Conservation (phyloP, 352 stramenopile species). For the Pythium phragmitis region DNA sequence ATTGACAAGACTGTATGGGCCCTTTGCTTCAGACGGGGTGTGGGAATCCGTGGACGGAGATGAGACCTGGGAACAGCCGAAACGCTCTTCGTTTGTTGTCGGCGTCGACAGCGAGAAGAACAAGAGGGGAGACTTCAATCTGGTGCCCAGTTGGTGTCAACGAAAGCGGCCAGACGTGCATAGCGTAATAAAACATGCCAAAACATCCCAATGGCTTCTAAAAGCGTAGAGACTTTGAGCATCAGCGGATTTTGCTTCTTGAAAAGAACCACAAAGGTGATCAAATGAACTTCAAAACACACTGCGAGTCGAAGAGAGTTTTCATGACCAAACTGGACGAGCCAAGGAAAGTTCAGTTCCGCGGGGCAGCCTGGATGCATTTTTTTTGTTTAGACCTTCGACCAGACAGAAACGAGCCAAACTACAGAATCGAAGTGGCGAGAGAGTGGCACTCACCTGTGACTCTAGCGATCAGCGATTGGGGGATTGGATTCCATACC, state of each 20-base stretch:
- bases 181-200: constrained; percentile 4
- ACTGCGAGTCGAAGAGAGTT: background rate
- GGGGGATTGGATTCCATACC: constrained; percentile 20
- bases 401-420: constrained; percentile 20
- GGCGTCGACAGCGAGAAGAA: constrained; percentile 10
- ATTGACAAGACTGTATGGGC: constrained; percentile 4
- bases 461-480: constrained; percentile 20
- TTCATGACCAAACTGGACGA: no score
- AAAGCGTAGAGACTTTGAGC: background rate
- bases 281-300: background rate
- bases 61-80: constrained; percentile 22
- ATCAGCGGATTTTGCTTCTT: no score
- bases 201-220: background rate
- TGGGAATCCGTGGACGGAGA: constrained; percentile 25
- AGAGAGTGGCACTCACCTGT: constrained; percentile 21
- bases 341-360: constrained; percentile 14
- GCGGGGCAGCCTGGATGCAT: background rate
- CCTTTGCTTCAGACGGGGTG: constrained; percentile 17
- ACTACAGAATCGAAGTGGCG: constrained; percentile 21
- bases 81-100: constrained; percentile 7
- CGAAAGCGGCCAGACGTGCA: constrained; percentile 15
- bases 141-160: constrained; percentile 15
- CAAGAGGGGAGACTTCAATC: constrained; percentile 1
- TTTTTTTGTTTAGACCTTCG: constrained; percentile 14
- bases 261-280: background rate